phyloP scores from a whole-genome alignment of 2,329 filamentous ascomycete species.

The Ascochyta pisi region DNA sequence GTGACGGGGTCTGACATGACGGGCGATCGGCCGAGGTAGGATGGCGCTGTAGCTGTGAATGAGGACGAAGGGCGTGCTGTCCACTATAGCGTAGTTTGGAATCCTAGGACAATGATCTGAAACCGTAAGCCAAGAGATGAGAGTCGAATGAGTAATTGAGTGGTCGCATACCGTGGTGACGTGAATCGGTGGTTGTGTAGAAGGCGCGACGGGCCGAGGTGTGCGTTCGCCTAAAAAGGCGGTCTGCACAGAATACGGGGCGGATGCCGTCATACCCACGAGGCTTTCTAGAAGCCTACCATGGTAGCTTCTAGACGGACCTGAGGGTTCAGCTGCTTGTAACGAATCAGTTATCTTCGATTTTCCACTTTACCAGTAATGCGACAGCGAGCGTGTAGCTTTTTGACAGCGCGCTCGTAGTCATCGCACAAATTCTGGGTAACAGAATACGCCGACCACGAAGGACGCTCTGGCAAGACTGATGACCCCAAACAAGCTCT shows the following conservation, averaged over 20 bases:
- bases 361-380: no score
- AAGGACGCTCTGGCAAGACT: no score
- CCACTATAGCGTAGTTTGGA: background rate
- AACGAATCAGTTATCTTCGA: no score
- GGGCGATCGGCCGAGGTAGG: conserved; percentile 12
- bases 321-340: no score
- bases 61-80: background rate
- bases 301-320: no score
- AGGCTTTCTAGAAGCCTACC: no score
- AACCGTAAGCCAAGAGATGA: background rate
- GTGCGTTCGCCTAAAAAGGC: background rate
- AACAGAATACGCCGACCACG: no score
- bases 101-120: background rate
- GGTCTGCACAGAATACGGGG: background rate
- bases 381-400: no score
- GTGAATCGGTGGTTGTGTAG: background rate
- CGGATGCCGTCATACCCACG: no score
- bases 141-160: background rate
- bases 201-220: conserved; percentile 9
- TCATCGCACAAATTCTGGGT: no score
- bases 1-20: conserved; percentile 25
- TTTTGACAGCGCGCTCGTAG: no score
- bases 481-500: no score
- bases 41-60: background rate
- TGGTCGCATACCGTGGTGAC: background rate